Evolutionary conservation across 2,329 filamentous ascomycete genomes (phyloP).

Genomic region (Neobulgaria alba): DNA sequence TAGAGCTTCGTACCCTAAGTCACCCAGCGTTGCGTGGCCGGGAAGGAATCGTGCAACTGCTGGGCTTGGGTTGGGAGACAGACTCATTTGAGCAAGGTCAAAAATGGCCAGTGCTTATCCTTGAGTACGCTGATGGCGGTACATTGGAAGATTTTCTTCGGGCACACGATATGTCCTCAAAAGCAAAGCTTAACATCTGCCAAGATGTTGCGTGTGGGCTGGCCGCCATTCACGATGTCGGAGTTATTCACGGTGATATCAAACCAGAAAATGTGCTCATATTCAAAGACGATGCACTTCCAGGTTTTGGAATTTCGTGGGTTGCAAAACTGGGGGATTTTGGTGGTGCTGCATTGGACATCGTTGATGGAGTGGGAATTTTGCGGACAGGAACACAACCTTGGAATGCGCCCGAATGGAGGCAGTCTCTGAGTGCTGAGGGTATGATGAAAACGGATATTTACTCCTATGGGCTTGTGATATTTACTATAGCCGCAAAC

Average conservation of each 20-base stretch:
- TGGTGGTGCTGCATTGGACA: not conserved
- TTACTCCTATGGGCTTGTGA: too few species aligned
- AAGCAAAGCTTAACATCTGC: not conserved
- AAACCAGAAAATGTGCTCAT: conserved; percentile 2
- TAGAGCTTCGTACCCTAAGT: not conserved
- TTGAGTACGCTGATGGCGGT: not conserved
- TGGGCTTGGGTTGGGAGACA: conserved; percentile 1
- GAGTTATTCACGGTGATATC: not conserved
- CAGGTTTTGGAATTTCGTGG: too few species aligned
- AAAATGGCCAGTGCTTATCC: not conserved
- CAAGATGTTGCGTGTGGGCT: not conserved
- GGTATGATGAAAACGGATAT: conserved; percentile 1
- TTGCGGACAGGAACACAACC: conserved; percentile 1
- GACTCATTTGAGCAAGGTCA: not conserved
- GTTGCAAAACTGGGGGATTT: conserved; percentile 1
- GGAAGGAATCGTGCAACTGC: conserved; percentile 1
- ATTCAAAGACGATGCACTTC: too few species aligned
- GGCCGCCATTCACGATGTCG: not conserved
- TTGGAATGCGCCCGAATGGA: conserved; percentile 3
- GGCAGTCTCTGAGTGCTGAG: not conserved
- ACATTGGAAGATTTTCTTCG: not conserved
- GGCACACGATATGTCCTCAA: not conserved
- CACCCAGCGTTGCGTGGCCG: not conserved
- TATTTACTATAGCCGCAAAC: too few species aligned
- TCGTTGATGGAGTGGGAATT: not conserved